Evolutionary conservation across 805 yeast species (phyloP), one percentile per base, ranked within the genome.

Genomic region (Candida oleophila): DNA sequence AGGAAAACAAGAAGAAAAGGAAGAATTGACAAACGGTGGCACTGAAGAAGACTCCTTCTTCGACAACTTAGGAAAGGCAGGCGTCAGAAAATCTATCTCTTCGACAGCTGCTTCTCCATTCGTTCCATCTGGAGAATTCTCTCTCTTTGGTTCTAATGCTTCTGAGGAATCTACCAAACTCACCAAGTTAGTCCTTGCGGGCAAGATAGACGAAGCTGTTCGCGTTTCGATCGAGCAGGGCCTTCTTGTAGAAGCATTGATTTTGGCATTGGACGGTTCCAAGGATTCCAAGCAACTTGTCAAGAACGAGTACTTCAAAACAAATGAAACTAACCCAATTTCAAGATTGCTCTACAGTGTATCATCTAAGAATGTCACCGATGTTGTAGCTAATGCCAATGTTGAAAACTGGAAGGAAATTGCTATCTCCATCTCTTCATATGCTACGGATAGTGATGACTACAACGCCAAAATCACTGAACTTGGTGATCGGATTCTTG

Each of bases 371-470:
- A 70, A 80, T 52, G 78, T 73, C 44, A 67, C 72, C 25, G 98
- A 92, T 62, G 62, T 94, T 50, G 94, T 90, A 25, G 75, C 78
- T 40, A 84, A 91, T 60, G 86, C 87, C 25, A 86, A 87, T 58
- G 82, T 91, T 35, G 57, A 74, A 3, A 83, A 87, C 53, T 94
- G 99, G 99, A 85, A 81, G 55, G 84, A 83, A 38, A 82, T 87
- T 54, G 88, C 90, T n/a, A 72, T 78, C 38, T 77, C 89, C 14
- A 78, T 91, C 46, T 63, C 81, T 44, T 77, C 88, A 2, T 85
- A 78, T 56, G 62, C 77, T 38, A 52, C 68, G 16, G 77, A 77
- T 51, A 66, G 67, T 3, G 67, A 66, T 2, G 74, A 74, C 36
- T 86, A 79, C 64, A 79, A 78, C 54, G 55, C 66, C 7, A 76